phyloP scores from a whole-genome alignment of 1,139 yeast species.

The Dujonia santamariae region DNA sequence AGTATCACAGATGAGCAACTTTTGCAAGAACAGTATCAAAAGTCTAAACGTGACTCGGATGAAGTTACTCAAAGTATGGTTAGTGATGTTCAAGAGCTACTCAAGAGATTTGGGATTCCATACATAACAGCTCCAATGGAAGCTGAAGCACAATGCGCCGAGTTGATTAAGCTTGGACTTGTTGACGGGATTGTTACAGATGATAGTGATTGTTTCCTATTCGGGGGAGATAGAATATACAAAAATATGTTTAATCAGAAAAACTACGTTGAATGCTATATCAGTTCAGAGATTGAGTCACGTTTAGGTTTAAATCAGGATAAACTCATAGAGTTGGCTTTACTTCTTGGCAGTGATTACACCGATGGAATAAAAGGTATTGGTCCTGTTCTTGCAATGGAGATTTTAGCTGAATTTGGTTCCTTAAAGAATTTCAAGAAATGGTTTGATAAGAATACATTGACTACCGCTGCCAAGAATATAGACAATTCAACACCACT shows the following conservation, averaged over 20 bases:
- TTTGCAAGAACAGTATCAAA: slow-evolving; percentile 57
- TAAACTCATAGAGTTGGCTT: slow-evolving; percentile 73
- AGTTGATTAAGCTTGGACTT: slow-evolving; percentile 55
- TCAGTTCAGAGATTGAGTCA: slow-evolving; percentile 52
- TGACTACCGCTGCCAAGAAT: slow-evolving; percentile 11
- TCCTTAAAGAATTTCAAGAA: slow-evolving; percentile 28
- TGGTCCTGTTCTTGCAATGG: slow-evolving; percentile 93
- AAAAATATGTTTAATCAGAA: slow-evolving; percentile 94
- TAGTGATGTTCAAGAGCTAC: slow-evolving; percentile 81
- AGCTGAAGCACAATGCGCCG: slow-evolving; percentile 98
- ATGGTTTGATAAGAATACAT: slow-evolving; percentile 38
- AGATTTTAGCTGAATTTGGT: slow-evolving; percentile 85
- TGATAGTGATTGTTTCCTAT: slow-evolving; percentile 93
- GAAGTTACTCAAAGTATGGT: slow-evolving; percentile 88
- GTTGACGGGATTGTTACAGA: slow-evolving; percentile 97
- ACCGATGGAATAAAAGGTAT: slow-evolving; percentile 88
- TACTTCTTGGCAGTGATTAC: slow-evolving; percentile 87
- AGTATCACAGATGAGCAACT: slow-evolving; percentile 50
- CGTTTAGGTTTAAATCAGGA: slow-evolving; percentile 65
- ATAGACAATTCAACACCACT: slow-evolving; percentile 23
- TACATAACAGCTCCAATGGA: slow-evolving; percentile 96
- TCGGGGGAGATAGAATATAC: slow-evolving; percentile 84
- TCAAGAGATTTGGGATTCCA: slow-evolving; percentile 88
- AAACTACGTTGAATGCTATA: slow-evolving; percentile 86
- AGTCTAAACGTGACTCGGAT: slow-evolving; percentile 83